These are phyloP conservation scores for Colletotrichum karsti DNA, from an alignment of 2,329 filamentous ascomycete genomes.

Conservation along the genomic window DNA sequence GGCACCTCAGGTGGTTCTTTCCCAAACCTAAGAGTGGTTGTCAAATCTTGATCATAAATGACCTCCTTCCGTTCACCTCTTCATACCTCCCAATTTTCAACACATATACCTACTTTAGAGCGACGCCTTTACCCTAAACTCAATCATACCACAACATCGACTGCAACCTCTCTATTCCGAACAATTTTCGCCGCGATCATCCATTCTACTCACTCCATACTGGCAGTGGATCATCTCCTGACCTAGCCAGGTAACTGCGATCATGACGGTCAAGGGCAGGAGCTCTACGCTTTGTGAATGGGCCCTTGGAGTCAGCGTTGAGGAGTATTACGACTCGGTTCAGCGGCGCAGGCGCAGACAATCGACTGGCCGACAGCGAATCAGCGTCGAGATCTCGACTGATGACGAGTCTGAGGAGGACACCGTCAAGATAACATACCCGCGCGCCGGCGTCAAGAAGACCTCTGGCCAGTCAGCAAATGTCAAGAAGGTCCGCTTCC, in stretches of 20 bases:
- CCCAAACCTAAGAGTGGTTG: too few relatives aligned
- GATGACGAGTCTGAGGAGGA: slow-evolving; percentile 62
- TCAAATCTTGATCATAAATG: neutral
- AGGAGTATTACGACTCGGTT: slow-evolving; percentile 32
- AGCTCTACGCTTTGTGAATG: slow-evolving; percentile 46
- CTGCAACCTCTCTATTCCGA: too few relatives aligned
- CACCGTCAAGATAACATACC: slow-evolving; percentile 57
- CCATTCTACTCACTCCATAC: too few relatives aligned
- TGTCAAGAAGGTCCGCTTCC: slow-evolving; percentile 55
- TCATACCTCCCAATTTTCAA: too few relatives aligned
- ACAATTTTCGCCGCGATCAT: too few relatives aligned
- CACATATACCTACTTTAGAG: too few relatives aligned
- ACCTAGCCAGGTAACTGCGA: neutral
- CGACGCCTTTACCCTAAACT: too few relatives aligned
- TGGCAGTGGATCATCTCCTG: neutral
- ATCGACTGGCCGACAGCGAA: slow-evolving; percentile 35
- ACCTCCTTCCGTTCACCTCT: neutral
- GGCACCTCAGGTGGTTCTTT: neutral
- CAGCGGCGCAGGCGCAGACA: slow-evolving; percentile 15
- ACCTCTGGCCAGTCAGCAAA: slow-evolving; percentile 7
- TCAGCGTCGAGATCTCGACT: slow-evolving; percentile 51
- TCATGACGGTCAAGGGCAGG: slow-evolving; percentile 22
- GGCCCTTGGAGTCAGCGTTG: slow-evolving; percentile 47
- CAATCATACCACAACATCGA: too few relatives aligned
- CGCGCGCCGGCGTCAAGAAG: slow-evolving; percentile 42